Percentiles rank a stretch among this genome's conserved stretches.
These are phyloP conservation scores for Penicillium freii DNA, from an alignment of 2,329 filamentous ascomycete genomes.

Conservation along the genomic window DNA sequence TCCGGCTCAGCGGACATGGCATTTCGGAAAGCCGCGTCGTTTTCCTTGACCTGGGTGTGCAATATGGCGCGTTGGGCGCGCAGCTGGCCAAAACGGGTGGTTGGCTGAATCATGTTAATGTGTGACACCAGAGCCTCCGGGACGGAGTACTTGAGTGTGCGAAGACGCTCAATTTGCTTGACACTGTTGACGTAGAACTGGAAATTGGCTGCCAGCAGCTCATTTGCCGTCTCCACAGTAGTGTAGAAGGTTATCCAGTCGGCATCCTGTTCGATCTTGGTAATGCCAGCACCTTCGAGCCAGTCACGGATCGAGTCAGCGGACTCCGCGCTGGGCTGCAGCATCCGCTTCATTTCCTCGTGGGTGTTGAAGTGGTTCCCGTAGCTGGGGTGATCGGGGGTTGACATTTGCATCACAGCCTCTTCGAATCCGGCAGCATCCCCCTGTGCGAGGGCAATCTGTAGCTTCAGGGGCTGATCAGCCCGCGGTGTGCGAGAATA, in stretches of 20 bases:
- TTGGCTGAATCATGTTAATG: conserved; percentile 44
- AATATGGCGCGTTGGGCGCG: conserved; percentile 29
- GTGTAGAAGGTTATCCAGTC: conserved; percentile 42
- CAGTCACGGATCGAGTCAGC: conserved; percentile 46
- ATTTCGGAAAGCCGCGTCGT: conserved; percentile 23
- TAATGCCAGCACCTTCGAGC: conserved; percentile 44
- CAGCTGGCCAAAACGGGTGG: conserved; percentile 43
- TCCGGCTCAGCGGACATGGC: conserved; percentile 23
- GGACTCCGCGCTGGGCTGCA: conserved; percentile 45
- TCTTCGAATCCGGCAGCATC: conserved; percentile 43
- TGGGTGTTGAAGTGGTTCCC: conserved; percentile 50
- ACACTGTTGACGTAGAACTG: conserved; percentile 36
- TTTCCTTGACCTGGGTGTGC: conserved; percentile 20
- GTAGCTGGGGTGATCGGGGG: conserved; percentile 49
- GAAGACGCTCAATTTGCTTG: conserved; percentile 32
- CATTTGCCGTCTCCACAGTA: conserved; percentile 37
- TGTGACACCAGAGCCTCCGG: conserved; percentile 35
- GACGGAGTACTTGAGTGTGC: conserved; percentile 44
- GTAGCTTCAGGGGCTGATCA: conserved; percentile 31
- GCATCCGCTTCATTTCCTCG: conserved; percentile 51
- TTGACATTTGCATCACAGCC: conserved; percentile 50
- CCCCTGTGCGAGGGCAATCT: conserved; percentile 39
- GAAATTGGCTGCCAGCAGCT: conserved; percentile 41
- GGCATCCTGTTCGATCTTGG: conserved; percentile 37
- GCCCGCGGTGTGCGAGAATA: conserved; percentile 28